phyloP scores from a whole-genome alignment of 352 stramenopile species.

The Phytophthora pseudosyringae region DNA sequence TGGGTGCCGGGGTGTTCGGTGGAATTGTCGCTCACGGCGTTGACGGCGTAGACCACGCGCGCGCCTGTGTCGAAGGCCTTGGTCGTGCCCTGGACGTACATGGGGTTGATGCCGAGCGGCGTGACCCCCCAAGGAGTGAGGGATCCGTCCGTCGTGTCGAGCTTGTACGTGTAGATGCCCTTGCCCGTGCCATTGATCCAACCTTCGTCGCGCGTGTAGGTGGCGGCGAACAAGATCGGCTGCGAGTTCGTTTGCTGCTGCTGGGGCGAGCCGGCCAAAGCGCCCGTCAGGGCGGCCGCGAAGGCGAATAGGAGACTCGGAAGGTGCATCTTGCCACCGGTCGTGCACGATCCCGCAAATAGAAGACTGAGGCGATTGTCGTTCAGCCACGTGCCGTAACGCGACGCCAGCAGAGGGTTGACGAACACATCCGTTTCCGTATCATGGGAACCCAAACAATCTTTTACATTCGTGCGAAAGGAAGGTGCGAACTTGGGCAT shows the following conservation, averaged over 20 bases:
- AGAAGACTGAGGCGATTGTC: constrained; percentile 17
- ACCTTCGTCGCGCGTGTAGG: constrained; percentile 72
- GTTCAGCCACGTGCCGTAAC: neutral
- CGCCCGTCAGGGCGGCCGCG: constrained; percentile 20
- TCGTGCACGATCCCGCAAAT: constrained; percentile 14
- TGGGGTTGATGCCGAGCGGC: constrained; percentile 75
- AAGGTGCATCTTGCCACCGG: constrained; percentile 29
- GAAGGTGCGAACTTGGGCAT: constrained; percentile 20
- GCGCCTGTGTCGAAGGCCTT: constrained; percentile 36
- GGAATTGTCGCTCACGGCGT: constrained; percentile 53
- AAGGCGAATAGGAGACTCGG: constrained; percentile 29
- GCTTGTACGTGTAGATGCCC: constrained; percentile 64
- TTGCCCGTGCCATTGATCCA: constrained; percentile 74
- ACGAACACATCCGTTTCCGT: constrained; percentile 27
- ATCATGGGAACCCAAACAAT: constrained; percentile 26
- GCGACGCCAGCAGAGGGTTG: too few species aligned
- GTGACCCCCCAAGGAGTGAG: constrained; percentile 48
- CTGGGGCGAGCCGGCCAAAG: constrained; percentile 20
- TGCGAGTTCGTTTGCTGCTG: constrained; percentile 21
- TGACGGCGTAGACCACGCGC: constrained; percentile 58
- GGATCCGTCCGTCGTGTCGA: constrained; percentile 49
- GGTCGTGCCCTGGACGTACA: constrained; percentile 53
- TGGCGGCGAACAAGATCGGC: constrained; percentile 57
- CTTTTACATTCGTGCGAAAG: constrained; percentile 23
- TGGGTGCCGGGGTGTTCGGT: constrained; percentile 24